Base-by-base conservation (phyloP, 495 filamentous ascomycete species). In the Penicillium salamii region DNA sequence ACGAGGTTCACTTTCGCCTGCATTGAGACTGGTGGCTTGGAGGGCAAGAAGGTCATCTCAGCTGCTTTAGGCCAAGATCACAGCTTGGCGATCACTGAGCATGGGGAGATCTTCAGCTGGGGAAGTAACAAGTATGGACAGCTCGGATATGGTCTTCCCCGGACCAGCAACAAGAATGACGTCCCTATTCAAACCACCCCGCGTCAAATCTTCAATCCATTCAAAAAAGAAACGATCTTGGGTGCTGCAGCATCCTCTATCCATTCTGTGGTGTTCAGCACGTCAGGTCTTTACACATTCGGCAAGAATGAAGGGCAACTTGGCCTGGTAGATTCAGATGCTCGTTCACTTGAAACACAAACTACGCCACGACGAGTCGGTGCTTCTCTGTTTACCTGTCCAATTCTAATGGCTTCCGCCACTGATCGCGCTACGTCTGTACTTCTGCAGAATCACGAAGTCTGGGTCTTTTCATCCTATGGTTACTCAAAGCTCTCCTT, bases 241-340 rank as follows among this genome's bases (percentile, higher is more conserved):
- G 95, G 95, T 8, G 83, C 86, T 38, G 90, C 93, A 3, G 92
- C 91, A n/a, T 97, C 91, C 7, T 77, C 89, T 1, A 84, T 95
- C 14, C 93, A 98, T 64, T 96, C 90, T 0, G 91, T 93, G 7
- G 90, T 89, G 3, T 87, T 93, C 58, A 97, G 89, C 4, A 73
- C 76, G 2, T 78, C 82, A 2, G 89, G 90, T 18, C 72, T 98
- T 5, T 98, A 87, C 62, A 95, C 89, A 4, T 98, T 95, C 75
- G 93, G 93, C 15, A 96, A 93, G 66, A 98, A 97, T 55, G 83
- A 95, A 54, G 93, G 93, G 18, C 93, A 98, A 57, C 79, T 98
- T 38, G 95, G 93, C 3, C 74, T 98, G 35, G 87, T 97, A 60
- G 95, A 96, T 62, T 91, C 93, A 11, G 92, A 97, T 67, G 90